Evolutionary conservation across 2,329 filamentous ascomycete genomes (phyloP).

Genomic region (Plectosphaerella sp.): DNA sequence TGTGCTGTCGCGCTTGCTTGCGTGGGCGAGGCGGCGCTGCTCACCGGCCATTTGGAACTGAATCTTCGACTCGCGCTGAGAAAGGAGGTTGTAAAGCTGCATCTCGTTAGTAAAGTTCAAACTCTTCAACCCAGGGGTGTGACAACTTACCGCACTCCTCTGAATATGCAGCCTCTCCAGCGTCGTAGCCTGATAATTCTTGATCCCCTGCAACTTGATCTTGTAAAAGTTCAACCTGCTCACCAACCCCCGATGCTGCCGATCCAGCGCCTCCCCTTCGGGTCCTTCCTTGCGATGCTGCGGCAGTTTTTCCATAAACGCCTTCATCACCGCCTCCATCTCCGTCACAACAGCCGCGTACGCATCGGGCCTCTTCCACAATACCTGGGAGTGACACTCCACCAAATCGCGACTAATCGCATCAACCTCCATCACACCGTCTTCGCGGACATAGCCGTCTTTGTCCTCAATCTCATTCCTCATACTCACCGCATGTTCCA

Average conservation of each 20-base stretch:
- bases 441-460: slow-evolving; percentile 48
- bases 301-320: slow-evolving; percentile 27
- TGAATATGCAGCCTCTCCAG: slow-evolving; percentile 58
- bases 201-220: slow-evolving; percentile 56
- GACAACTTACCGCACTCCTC: slow-evolving; percentile 48
- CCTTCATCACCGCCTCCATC: slow-evolving; percentile 42
- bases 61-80: slow-evolving; percentile 59
- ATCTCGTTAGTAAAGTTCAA: background rate
- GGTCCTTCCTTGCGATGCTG: slow-evolving; percentile 13
- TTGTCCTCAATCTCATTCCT: slow-evolving; percentile 54
- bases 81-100: slow-evolving; percentile 62
- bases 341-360: slow-evolving; percentile 49
- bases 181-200: slow-evolving; percentile 60
- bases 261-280: slow-evolving; percentile 27
- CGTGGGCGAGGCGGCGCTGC: slow-evolving; percentile 54
- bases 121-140: background rate
- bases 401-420: slow-evolving; percentile 57
- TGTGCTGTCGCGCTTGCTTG: slow-evolving; percentile 57
- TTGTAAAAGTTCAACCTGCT: slow-evolving; percentile 55
- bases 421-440: slow-evolving; percentile 51
- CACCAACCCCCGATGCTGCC: slow-evolving; percentile 47
- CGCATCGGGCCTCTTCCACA: slow-evolving; percentile 60
- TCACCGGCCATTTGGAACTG: slow-evolving; percentile 60
- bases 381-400: slow-evolving; percentile 57
- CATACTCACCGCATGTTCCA: slow-evolving; percentile 59